Evolutionary conservation across 164 flowering plant species (phyloP), one percentile per base, ranked within the genome.

Genomic region (Vitis rupestris): DNA sequence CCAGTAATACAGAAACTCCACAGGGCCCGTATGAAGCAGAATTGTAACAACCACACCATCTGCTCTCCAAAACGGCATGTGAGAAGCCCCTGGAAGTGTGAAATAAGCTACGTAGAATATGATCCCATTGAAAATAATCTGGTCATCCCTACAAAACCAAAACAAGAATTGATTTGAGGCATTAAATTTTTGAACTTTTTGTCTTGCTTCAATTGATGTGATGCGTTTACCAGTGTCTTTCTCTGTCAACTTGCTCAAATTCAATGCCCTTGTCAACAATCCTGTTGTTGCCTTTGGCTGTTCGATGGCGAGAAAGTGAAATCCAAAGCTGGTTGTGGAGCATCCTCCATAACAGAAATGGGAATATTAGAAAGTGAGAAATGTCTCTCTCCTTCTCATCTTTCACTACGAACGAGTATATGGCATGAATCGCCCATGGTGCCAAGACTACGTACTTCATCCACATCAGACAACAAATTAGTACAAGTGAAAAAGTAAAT

Each of bases 311-410:
- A 48, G 90, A 79, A 0, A 81, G 66, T 15, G 82, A 67, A 9
- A 86, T 84, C 92, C 92, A 88, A 9, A 88, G 67, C 48, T 88
- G 90, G 68, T 72, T 78, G 72, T 88, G 87, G n/a, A 86, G 54
- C 79, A 81, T 69, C 64, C 92, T 77, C 68, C 31, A 44, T 16
- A 88, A 49, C 3, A 88, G 59, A 59, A 77, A 59, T 16, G 87
- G 88, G 17, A 86, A 61, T 16, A 83, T 72, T 27, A 76, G 50
- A 29, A 82, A 58, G 60, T 64, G 12, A 10, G 12, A 30, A 1
- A 69, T 1, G 61, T 74, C 73, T 19, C 71, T 69, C 86, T 31
- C 44, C 7, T 31, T 31, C 6, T 7, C 44, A 31, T 31, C 44
- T 31, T 31, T 31, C 6, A 7, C 6, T 0, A 31, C 6, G 44